phyloP scores from a whole-genome alignment of 257 asterid genomes.

The Asclepias syriaca region DNA sequence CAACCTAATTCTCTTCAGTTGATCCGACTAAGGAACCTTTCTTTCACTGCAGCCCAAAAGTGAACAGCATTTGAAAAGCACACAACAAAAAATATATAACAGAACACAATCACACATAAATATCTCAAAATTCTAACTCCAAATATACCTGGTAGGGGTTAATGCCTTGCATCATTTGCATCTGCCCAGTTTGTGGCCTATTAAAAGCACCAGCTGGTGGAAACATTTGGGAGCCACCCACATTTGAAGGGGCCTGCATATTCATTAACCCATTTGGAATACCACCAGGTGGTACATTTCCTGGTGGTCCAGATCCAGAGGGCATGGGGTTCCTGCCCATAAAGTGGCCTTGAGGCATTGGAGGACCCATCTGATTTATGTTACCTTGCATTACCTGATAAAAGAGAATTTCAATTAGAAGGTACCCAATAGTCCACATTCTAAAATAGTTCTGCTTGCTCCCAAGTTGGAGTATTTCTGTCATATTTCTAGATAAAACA shows the following conservation, averaged over 20 bases:
- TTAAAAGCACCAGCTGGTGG: constrained; percentile 75
- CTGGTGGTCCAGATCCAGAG: constrained; percentile 69
- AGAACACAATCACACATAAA: neutral
- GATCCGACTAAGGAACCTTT: no score
- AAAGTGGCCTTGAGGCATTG: constrained; percentile 74
- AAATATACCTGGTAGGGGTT: constrained; percentile 75
- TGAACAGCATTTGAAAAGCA: neutral
- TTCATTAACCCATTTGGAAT: constrained; percentile 47
- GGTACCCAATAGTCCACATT: constrained; percentile 1
- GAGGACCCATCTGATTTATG: constrained; percentile 81
- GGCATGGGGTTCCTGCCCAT: constrained; percentile 68
- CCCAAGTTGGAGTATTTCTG: neutral
- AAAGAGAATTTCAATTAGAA: constrained; percentile 18
- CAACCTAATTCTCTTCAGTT: no score
- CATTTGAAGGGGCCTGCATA: constrained; percentile 47
- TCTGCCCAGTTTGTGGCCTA: constrained; percentile 76
- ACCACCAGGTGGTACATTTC: constrained; percentile 57
- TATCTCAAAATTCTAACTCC: neutral
- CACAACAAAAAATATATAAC: neutral
- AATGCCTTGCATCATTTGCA: constrained; percentile 88
- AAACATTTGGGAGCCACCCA: constrained; percentile 69
- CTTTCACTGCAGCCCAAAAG: neutral
- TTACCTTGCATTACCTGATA: constrained; percentile 64
- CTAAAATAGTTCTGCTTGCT: neutral
- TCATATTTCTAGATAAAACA: neutral